Percentiles rank a stretch among this genome's conserved stretches.
These are phyloP conservation scores for Graphilbum ipis-grandicollis DNA, from an alignment of 2,329 filamentous ascomycete species.

Conservation along the genomic window DNA sequence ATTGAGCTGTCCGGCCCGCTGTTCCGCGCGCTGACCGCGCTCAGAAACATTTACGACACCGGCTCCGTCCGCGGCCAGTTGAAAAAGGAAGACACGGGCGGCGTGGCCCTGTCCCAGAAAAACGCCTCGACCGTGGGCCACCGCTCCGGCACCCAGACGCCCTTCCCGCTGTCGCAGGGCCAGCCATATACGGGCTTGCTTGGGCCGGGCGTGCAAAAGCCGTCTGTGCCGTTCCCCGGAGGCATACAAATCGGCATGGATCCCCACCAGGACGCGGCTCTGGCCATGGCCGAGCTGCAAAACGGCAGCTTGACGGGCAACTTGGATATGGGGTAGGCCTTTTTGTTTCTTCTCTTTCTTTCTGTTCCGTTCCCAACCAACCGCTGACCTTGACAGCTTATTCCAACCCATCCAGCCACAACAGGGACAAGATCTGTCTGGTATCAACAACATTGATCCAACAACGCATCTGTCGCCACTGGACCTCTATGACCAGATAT, in stretches of 20 bases:
- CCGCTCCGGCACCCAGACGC: conserved; percentile 27
- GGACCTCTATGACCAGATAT: conserved; percentile 52
- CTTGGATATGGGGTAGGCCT: conserved; percentile 8
- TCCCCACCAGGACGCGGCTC: conserved; percentile 41
- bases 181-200: conserved; percentile 6
- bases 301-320: conserved; percentile 34
- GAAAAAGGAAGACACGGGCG: conserved; percentile 25
- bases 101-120: neutral
- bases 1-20: conserved; percentile 45
- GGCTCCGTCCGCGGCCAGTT: conserved; percentile 15
- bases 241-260: conserved; percentile 20
- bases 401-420: conserved; percentile 17
- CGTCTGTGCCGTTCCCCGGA: neutral
- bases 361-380: no score
- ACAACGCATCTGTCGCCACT: conserved; percentile 46
- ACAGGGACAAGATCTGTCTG: conserved; percentile 16
- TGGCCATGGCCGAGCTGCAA: conserved; percentile 50
- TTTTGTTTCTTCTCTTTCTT: neutral
- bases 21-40: conserved; percentile 39
- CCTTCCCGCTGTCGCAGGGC: conserved; percentile 16
- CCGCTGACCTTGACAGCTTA: conserved; percentile 1
- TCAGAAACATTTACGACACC: conserved; percentile 51
- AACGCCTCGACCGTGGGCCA: conserved; percentile 5
- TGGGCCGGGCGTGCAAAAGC: conserved; percentile 4
- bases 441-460: conserved; percentile 32